Conservation (phyloP, 2,329 filamentous ascomycete genomes). For the Verticillium zaregamsianum region DNA sequence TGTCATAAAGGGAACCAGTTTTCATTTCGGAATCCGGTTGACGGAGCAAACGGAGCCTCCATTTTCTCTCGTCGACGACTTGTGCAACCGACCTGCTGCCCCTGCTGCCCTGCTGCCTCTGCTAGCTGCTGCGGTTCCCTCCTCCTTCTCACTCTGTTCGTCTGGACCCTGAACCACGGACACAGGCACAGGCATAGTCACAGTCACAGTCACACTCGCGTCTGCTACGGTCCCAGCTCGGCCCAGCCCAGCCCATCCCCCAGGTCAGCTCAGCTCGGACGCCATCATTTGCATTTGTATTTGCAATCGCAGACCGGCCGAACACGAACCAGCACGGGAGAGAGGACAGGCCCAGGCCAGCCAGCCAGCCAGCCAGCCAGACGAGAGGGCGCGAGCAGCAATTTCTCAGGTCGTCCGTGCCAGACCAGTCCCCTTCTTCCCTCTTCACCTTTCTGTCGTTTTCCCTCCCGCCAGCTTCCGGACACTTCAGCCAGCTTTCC, state of each 20-base stretch:
- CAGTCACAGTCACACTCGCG: background rate
- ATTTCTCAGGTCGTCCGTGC: background rate
- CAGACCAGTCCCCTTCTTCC: conserved; percentile 3
- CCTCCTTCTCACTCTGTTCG: background rate
- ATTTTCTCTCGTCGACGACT: background rate
- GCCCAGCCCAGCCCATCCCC: background rate
- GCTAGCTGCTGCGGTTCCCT: background rate
- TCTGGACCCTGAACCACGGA: background rate
- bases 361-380: background rate
- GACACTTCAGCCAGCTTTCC: conserved; percentile 1
- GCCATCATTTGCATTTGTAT: background rate
- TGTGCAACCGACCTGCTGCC: background rate
- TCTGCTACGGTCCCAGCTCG: no score
- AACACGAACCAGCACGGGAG: background rate
- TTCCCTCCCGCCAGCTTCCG: conserved; percentile 7
- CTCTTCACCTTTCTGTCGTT: conserved; percentile 5
- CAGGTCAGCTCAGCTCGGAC: background rate
- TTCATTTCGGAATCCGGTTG: background rate
- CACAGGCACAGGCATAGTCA: background rate
- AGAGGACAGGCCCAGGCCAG: background rate
- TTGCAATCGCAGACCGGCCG: background rate
- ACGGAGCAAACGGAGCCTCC: background rate
- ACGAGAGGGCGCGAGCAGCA: background rate
- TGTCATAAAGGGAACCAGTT: background rate
- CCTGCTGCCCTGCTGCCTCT: background rate